phyloP scores from a whole-genome alignment of 768 basidiomycete genomes.

The Antrodiella citrinella region DNA sequence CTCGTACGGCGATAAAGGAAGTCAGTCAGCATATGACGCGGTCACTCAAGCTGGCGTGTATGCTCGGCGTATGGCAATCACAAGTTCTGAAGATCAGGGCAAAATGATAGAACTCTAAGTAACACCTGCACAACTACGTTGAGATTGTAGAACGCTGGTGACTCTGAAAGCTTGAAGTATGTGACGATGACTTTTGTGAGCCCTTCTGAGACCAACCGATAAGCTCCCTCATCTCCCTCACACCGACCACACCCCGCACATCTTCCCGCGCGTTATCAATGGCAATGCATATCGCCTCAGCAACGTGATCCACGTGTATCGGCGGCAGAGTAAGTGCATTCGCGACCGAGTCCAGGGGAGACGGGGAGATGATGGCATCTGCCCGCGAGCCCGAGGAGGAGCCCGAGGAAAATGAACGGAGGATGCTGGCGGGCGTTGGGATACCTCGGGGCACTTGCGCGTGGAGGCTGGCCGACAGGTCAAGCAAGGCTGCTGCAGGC shows the following conservation, averaged over 20 bases:
- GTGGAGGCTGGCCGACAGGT: conserved; percentile 71
- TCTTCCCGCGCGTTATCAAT: conserved; percentile 37
- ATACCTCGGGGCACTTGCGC: conserved; percentile 43
- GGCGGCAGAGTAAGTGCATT: conserved; percentile 81
- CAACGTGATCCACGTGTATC: conserved; percentile 94
- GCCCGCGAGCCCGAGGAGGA: conserved; percentile 12
- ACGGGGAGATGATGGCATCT: conserved; percentile 24
- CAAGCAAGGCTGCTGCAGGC: conserved; percentile 75
- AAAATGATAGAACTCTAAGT: too few relatives aligned
- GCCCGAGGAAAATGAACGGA: conserved; percentile 35
- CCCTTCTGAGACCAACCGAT: conserved; percentile 54
- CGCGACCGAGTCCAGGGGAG: conserved; percentile 58
- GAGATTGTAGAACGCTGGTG: too few relatives aligned
- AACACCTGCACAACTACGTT: too few relatives aligned
- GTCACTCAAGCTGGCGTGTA: too few relatives aligned
- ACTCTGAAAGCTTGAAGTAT: not conserved
- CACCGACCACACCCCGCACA: conserved; percentile 60
- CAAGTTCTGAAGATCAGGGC: too few relatives aligned
- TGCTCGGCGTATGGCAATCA: too few relatives aligned
- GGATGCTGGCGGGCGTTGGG: conserved; percentile 58
- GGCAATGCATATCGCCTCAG: conserved; percentile 66
- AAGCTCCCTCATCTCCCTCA: conserved; percentile 64
- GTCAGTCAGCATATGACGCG: too few relatives aligned
- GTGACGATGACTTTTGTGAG: conserved; percentile 10
- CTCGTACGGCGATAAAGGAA: too few relatives aligned